phyloP scores from a whole-genome alignment of 2,329 filamentous ascomycete species.

The Orbilia quercus region DNA sequence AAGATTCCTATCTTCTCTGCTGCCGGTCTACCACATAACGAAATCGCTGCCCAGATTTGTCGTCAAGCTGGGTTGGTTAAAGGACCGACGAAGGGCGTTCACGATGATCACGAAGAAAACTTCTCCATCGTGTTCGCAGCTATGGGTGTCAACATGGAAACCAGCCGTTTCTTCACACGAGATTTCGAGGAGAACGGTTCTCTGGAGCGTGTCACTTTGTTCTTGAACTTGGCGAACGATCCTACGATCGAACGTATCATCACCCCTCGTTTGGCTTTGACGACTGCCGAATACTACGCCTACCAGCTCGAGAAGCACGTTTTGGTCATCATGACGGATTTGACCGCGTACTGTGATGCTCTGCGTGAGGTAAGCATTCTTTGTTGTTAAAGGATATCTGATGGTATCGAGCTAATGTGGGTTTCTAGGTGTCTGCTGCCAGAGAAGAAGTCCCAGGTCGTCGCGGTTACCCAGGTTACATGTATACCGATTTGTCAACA shows the following conservation, averaged over 20 bases:
- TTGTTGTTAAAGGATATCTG: not conserved
- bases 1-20: constrained; percentile 99
- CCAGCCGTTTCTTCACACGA: constrained; percentile 95
- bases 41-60: constrained; percentile 99
- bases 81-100: constrained; percentile 87
- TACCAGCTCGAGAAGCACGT: constrained; percentile 99
- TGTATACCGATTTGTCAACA: constrained; percentile 99
- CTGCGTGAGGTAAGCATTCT: constrained; percentile 75
- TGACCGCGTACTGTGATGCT: constrained; percentile 98
- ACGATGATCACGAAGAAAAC: constrained; percentile 98
- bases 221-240: constrained; percentile 99
- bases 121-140: constrained; percentile 99
- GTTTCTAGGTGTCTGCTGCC: constrained; percentile 79
- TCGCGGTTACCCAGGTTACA: constrained; percentile 99
- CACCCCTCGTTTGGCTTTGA: constrained; percentile 95
- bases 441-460: constrained; percentile 99
- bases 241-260: constrained; percentile 99
- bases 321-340: constrained; percentile 95
- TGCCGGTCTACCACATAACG: constrained; percentile 97
- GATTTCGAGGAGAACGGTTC: constrained; percentile 99
- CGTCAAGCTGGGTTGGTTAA: constrained; percentile 94
- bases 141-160: constrained; percentile 99
- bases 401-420: constrained; percentile 3
- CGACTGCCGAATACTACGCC: constrained; percentile 98
- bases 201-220: constrained; percentile 95